Base-by-base conservation (phyloP, 306 rosid genomes). In the Senna siamea region DNA sequence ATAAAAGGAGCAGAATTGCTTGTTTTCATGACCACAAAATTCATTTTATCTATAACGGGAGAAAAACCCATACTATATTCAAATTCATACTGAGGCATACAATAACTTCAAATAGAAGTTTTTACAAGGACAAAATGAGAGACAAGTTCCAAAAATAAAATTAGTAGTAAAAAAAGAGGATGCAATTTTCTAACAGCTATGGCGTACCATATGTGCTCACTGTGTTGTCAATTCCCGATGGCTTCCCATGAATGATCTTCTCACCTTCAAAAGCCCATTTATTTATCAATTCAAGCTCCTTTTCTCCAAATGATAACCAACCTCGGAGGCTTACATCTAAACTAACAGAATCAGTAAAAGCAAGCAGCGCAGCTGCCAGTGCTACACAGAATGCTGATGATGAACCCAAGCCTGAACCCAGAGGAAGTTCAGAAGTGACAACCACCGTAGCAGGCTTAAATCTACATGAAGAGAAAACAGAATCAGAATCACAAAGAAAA, bases 231-330 rank as follows among this genome's bases (percentile, higher is more conserved):
- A 93, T 86, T 75, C 98, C 98, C 75, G 98, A 93, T n/a, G 98
- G 98, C 78, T 77, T 90, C 71, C 98, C 98, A 81, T 93, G 98
- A 64, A 93, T 60, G 48, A 93, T 89, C 85, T 86, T 90, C 81
- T 93, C 98, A 57, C 98, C 98, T 86, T 93, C 98, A 80, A 87
- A 90, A 46, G 98, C 98, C 98, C 97, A 93, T 78, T 79, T 89
- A 81, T 93, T 93, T 32, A 93, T 77, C 78, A 90, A 84, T 6
- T 79, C 93, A 53, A 87, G 90, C 11, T 89, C 93, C 15, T 78
- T 81, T 62, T 81, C 90, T 26, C 81, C 84, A 79, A 81, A 89
- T 70, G 34, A 67, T 5, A 63, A 71, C 98, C 98, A 93, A n/a
- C 85, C 97, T 75, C 70, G 82, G 43, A 74, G 90, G 76, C 48